Base-by-base conservation (phyloP, 1,284 basidiomycete species). In the Marasmius sp. region DNA sequence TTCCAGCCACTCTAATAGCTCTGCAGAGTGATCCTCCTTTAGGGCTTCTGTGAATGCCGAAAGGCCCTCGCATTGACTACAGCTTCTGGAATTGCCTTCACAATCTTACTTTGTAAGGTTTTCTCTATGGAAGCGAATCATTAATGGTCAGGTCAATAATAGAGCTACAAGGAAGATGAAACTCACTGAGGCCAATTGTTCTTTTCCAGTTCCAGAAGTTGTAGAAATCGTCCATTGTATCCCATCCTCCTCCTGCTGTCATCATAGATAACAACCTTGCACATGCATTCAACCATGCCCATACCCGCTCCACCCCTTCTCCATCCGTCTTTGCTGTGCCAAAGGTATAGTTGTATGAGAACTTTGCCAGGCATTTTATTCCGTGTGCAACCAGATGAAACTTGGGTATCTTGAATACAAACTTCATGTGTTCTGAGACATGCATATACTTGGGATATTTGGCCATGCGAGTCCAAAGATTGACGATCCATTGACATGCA, bases 201-300 rank as follows among this genome's bases (percentile, higher is more conserved):
- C 73, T 74, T 33, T 60, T 50, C 68, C 68, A 74, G 61, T 73
- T 73, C 52, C 60, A 65, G 36, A 68, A 66, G 36, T 68, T 66
- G 39, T 68, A 73, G 49, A 72, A 70, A 48, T 75, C 70, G 50
- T 76, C 69, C 2, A 75, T 39, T 0, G 68, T 74, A 50, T 75
- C 73, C 3, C 62, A 50, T 1, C 71, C 64, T 48, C 55, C 59
- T 1, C 71, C 72, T 2, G 74, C 72, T 1, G 69, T 69, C 75
- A 77, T 77, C 62, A 74, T 69, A 11, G 61, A 51, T n/a, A n/a
- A n/a, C n/a, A n/a, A n/a, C n/a, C n/a, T n/a, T n/a, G n/a, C n/a
- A n/a, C n/a, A n/a, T n/a, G 61, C 58, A 61, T 76, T 73, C 37
- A 65, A 63, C 9, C 61, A 38, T 2, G 70, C 39, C 75, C 74